Conservation (phyloP, 2,329 filamentous ascomycete species). For the Apiospora rasikravindrae region DNA sequence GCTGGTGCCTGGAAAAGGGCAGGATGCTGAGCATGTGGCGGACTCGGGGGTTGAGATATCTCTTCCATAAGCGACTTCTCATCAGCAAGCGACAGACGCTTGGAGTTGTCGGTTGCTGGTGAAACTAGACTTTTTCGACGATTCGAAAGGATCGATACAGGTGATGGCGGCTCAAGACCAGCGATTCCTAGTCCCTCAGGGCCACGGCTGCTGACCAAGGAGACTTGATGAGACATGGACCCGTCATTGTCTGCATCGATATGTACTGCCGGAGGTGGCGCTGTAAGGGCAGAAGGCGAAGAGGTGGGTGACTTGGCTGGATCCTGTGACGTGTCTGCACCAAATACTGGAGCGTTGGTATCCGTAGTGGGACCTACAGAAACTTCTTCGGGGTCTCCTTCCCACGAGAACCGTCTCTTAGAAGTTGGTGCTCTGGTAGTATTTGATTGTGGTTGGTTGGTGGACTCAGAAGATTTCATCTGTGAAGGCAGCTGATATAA, state of each 20-base stretch:
- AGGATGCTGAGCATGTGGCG: conserved; percentile 47
- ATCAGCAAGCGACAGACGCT: conserved; percentile 47
- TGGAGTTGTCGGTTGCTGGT: conserved; percentile 19
- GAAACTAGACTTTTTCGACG: conserved; percentile 33
- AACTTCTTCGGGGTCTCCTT: conserved; percentile 38
- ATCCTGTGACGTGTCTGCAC: conserved; percentile 1
- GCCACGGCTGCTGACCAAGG: conserved; percentile 42
- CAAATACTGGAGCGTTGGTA: conserved; percentile 4
- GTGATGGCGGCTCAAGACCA: conserved; percentile 48
- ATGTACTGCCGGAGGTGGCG: conserved; percentile 24
- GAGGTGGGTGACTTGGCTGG: conserved; percentile 6
- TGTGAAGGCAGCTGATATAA: neutral
- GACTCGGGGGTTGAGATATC: conserved; percentile 42
- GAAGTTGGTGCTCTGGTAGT: conserved; percentile 19
- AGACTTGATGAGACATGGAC: conserved; percentile 43
- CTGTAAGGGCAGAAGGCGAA: neutral
- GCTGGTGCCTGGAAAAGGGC: conserved; percentile 27
- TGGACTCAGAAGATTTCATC: neutral
- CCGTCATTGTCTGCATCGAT: conserved; percentile 23
- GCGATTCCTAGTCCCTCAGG: conserved; percentile 34
- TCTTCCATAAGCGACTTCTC: conserved; percentile 48
- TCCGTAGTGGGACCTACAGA: conserved; percentile 24
- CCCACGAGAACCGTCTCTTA: conserved; percentile 50
- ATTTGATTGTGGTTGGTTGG: conserved; percentile 22
- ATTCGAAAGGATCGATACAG: conserved; percentile 46